Evolutionary conservation across 176 grass and related monocot genomes (phyloP).

Genomic region (Chloris gayana): DNA sequence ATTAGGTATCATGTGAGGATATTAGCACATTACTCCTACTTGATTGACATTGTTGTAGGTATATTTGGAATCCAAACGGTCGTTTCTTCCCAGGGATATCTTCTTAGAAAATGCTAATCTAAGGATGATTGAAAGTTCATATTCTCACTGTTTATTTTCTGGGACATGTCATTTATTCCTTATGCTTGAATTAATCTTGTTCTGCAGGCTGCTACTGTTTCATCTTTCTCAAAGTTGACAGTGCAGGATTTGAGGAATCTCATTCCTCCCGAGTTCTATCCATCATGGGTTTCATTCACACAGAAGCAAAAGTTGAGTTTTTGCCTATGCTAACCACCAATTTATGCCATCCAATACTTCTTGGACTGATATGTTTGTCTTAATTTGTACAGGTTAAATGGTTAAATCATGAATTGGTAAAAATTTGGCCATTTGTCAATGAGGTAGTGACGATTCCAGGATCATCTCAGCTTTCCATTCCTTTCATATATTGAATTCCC

Average conservation of each 20-base stretch:
- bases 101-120: constrained; percentile 13
- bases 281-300: constrained; percentile 93
- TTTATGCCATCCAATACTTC: constrained; percentile 13
- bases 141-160: constrained; percentile 13
- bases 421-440: constrained; percentile 94
- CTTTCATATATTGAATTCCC: constrained; percentile 32
- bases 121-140: neutral
- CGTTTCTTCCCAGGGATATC: neutral
- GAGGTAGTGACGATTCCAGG: constrained; percentile 52
- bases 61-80: neutral
- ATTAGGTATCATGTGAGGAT: constrained; percentile 2
- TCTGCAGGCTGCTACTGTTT: constrained; percentile 60
- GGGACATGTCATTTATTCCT: neutral
- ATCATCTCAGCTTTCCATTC: constrained; percentile 23
- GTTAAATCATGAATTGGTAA: constrained; percentile 81
- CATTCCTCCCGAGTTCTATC: constrained; percentile 78
- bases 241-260: constrained; percentile 79
- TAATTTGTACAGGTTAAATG: constrained; percentile 76
- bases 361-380: constrained; percentile 47
- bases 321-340: neutral
- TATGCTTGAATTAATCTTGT: constrained; percentile 24
- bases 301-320: constrained; percentile 89
- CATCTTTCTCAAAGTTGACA: constrained; percentile 75
- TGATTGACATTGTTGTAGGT: neutral
- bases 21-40: neutral